phyloP scores from a whole-genome alignment of 2,329 filamentous ascomycete species.

The Colletotrichum australisinense region DNA sequence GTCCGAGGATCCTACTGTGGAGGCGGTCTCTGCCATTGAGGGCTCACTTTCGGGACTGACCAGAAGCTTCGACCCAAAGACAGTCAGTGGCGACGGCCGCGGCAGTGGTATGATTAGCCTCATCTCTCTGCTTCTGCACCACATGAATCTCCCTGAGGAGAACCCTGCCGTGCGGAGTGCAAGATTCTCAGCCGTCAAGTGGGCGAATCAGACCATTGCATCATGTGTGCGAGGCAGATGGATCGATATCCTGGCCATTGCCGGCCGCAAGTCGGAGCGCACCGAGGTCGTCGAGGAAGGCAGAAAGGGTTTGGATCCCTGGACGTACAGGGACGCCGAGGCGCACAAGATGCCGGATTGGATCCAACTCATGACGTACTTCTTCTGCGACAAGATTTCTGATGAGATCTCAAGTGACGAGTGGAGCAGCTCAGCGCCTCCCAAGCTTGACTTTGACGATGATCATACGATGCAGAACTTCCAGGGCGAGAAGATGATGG shows the following conservation, averaged over 20 bases:
- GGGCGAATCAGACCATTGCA: slow-evolving; percentile 87
- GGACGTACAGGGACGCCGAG: slow-evolving; percentile 55
- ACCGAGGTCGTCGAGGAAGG: slow-evolving; percentile 92
- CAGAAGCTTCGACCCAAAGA: slow-evolving; percentile 53
- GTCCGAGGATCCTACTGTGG: slow-evolving; percentile 79
- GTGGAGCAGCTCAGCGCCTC: slow-evolving; percentile 2
- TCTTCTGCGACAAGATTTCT: slow-evolving; percentile 53
- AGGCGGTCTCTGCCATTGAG: slow-evolving; percentile 88
- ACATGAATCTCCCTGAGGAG: slow-evolving; percentile 69
- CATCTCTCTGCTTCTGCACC: slow-evolving; percentile 71
- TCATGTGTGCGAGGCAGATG: slow-evolving; percentile 83
- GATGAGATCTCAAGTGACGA: slow-evolving; percentile 17
- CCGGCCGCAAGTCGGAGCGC: slow-evolving; percentile 73
- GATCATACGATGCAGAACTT: slow-evolving; percentile 59
- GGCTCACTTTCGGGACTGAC: slow-evolving; percentile 84
- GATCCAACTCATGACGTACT: slow-evolving; percentile 60
- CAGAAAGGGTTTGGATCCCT: slow-evolving; percentile 83
- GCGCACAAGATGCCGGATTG: slow-evolving; percentile 57
- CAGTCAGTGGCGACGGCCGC: slow-evolving; percentile 41
- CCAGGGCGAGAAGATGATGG: slow-evolving; percentile 56
- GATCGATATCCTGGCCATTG: slow-evolving; percentile 87
- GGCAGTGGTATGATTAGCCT: slow-evolving; percentile 43
- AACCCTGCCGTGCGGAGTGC: slow-evolving; percentile 74
- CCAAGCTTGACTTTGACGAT: slow-evolving; percentile 37
- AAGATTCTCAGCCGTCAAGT: slow-evolving; percentile 85